Percentiles rank a stretch among this genome's conserved stretches.
These are phyloP conservation scores for Penicillium alfredii DNA, from an alignment of 495 filamentous ascomycete species.

Conservation along the genomic window DNA sequence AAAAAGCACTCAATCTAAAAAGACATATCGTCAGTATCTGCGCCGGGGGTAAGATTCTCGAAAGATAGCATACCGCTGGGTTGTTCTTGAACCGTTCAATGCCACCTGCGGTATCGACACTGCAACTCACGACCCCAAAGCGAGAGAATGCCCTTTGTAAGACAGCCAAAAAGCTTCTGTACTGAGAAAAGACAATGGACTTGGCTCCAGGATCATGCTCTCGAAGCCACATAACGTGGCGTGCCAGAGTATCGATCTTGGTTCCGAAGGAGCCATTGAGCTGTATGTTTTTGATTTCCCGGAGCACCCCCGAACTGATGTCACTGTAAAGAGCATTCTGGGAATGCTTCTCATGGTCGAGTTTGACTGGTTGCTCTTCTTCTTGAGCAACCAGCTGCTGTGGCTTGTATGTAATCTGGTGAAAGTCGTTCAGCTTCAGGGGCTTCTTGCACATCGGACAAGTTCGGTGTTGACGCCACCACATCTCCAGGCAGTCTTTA, in stretches of 20 bases:
- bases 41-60: no score
- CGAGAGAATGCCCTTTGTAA: constrained; percentile 58
- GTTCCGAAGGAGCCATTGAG: constrained; percentile 72
- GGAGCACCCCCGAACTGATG: constrained; percentile 62
- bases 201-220: constrained; percentile 81
- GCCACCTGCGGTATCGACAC: constrained; percentile 56
- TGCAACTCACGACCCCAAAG: constrained; percentile 65
- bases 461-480: constrained; percentile 59
- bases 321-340: constrained; percentile 65
- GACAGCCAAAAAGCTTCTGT: constrained; percentile 70
- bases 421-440: constrained; percentile 57
- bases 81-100: constrained; percentile 71
- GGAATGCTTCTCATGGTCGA: constrained; percentile 23
- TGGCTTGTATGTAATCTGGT: constrained; percentile 79
- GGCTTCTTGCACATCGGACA: constrained; percentile 75
- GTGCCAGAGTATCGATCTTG: constrained; percentile 77
- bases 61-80: constrained; percentile 43
- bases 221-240: constrained; percentile 80
- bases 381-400: constrained; percentile 62
- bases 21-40: no score
- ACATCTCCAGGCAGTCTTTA: constrained; percentile 71
- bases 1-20: constrained; percentile 78
- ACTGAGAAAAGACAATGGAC: constrained; percentile 88
- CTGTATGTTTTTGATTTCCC: constrained; percentile 77
- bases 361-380: constrained; percentile 42